Evolutionary conservation across 1,139 yeast species (phyloP), one percentile per base, ranked within the genome.

Genomic region (Geotrichum restrictum): DNA sequence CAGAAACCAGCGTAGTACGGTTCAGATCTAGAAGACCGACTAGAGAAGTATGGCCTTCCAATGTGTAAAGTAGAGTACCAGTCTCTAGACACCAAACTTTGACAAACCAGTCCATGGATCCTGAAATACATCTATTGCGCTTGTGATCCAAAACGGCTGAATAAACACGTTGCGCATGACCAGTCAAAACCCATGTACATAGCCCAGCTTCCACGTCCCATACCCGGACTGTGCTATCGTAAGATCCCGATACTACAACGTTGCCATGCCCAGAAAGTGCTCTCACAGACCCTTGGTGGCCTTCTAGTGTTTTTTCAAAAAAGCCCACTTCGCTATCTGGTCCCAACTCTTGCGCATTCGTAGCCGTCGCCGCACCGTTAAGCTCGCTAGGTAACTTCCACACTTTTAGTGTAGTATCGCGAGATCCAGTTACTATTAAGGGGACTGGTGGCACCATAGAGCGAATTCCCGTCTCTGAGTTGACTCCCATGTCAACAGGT

Each of bases 61-160:
- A 71, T 1, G 87, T 78, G 52, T 80, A 75, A 27, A 85, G 66
- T 43, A 83, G 74, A 46, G 80, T 77, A 10, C 97, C 96, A 33
- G 84, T 77, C 59, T 79, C 82, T 49, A 91, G 74, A 67, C 88
- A 91, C 98, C 98, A 93, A 24, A 91, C 83, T 65, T 85, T 83
- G 51, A 93, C 89, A 2, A 87, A 81, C 60, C 88, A 80, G 67
- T 93, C 98, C 85, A 89, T 83, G 8, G 95, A 85, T 0, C 97
- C 97, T 1, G 97, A 86, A 56, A 87, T 85, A 64, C 98, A 91
- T 43, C 93, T 75, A 62, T 83, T 80, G 54, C 89, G 76, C 55
- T 80, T 75, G 60, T 80, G 79, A 65, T 93, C 96, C 62, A 88
- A 75, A 1, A 89, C 87, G 0, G 95, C 89, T 16, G 94, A 81